These are phyloP conservation scores for Thermomucor indicae-seudaticae DNA, from an alignment of 371 early-diverging fungal genomes.

Conservation along the genomic window DNA sequence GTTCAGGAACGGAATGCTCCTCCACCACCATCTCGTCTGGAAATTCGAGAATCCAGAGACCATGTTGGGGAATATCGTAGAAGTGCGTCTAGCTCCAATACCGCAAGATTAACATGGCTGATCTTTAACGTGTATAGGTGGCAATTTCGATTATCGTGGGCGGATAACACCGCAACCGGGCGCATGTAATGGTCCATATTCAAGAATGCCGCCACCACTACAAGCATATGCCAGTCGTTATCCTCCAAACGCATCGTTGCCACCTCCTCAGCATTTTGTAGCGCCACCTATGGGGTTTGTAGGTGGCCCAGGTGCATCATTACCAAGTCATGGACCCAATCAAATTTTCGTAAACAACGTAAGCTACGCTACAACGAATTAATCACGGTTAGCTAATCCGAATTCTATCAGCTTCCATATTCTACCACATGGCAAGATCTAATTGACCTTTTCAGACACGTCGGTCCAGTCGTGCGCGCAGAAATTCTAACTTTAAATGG, in stretches of 20 bases:
- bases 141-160: not conserved
- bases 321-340: slow-evolving; percentile 39
- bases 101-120: too few relatives aligned
- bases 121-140: not conserved
- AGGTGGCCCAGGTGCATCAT: slow-evolving; percentile 39
- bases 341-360: slow-evolving; percentile 61
- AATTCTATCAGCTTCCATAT: slow-evolving; percentile 45
- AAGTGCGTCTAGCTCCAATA: too few relatives aligned
- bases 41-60: slow-evolving; percentile 1
- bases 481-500: slow-evolving; percentile 51
- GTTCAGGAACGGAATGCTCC: slow-evolving; percentile 15
- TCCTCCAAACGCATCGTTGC: slow-evolving; percentile 8
- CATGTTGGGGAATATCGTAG: slow-evolving; percentile 2
- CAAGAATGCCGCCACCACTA: slow-evolving; percentile 15
- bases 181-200: too few relatives aligned
- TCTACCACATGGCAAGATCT: slow-evolving; percentile 65
- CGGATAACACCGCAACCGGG: not conserved
- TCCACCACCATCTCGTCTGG: slow-evolving; percentile 10
- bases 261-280: slow-evolving; percentile 13
- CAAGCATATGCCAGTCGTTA: not conserved
- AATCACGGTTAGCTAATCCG: not conserved
- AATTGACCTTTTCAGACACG: slow-evolving; percentile 63
- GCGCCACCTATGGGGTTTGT: slow-evolving; percentile 23
- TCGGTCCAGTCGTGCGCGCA: slow-evolving; percentile 47
- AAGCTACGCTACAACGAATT: slow-evolving; percentile 5